phyloP scores from a whole-genome alignment of 345 rosid genomes.

The Salix brachista region DNA sequence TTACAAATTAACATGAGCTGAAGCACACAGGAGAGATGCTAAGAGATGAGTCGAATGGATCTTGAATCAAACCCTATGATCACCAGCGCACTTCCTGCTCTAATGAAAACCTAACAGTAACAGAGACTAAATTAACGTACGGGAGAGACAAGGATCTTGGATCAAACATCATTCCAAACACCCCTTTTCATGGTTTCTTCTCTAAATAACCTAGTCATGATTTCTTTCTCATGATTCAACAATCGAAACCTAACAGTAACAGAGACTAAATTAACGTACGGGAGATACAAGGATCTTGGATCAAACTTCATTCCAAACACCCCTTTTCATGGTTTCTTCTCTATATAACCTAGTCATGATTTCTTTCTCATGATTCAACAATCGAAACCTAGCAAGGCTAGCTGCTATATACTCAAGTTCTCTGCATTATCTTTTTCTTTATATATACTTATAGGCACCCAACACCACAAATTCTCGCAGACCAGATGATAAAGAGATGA shows the following conservation, averaged over 20 bases:
- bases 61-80: background rate
- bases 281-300: constrained; percentile 33
- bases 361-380: constrained; percentile 36
- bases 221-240: constrained; percentile 35
- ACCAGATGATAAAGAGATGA: constrained; percentile 9
- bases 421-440: background rate
- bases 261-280: background rate
- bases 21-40: background rate
- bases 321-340: constrained; percentile 22
- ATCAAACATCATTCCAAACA: constrained; percentile 56
- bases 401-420: constrained; percentile 25
- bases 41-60: background rate
- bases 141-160: constrained; percentile 30
- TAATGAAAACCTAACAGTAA: background rate
- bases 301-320: constrained; percentile 57
- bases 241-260: background rate
- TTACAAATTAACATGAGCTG: background rate
- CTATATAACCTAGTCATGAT: background rate
- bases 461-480: background rate
- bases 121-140: background rate
- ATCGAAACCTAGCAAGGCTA: constrained; percentile 17
- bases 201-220: background rate
- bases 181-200: constrained; percentile 26
- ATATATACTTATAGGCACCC: background rate
- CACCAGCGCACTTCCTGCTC: background rate